Base-by-base conservation (phyloP, 768 basidiomycete genomes). In the Tricholoma hemisulphureum region DNA sequence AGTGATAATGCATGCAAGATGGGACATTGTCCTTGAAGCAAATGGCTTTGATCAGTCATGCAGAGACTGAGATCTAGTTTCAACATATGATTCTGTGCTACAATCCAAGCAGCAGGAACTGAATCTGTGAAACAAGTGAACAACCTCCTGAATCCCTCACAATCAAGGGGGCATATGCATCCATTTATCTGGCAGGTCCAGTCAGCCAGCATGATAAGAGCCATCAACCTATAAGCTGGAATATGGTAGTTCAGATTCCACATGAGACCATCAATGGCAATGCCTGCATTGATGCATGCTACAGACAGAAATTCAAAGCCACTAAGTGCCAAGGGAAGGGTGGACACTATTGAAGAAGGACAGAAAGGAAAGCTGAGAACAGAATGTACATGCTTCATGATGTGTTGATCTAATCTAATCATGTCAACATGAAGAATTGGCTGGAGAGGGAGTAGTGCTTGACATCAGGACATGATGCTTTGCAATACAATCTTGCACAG, bases 171-270 rank as follows among this genome's bases (percentile, higher is more conserved):
- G 21, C 26, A 46, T 0, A 4, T 3, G 9, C 56, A 60, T 2
- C 35, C n/a, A 23, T 63, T 64, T 13, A 56, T 41, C 2, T 50
- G 9, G 20, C 65, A 66, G 0, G 52, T 60, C 65, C 61, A 66
- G 32, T 66, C 63, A 3, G 59, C 52, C 6, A 64, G 41, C 2
- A 59, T 66, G 8, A 66, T 62, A 3, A 10, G 26, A 5, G 59
- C 62, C 63, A 65, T 61, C 1, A 24, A 56, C 0, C 62, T 32
- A 21, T 61, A 72, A 0, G 57, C 50, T 0, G 31, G 21, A 9
- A 70, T 64, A 10, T 66, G 66, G 26, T 69, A 68, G 32, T 70
- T 69, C 0, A 70, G 63, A 31, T 71, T 66, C 0, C 65, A 58
- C 4, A n/a, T 20, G 0, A 71, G 54, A 0, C 69, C 67, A 16